A percentile compares a stretch with the other conserved stretches of the same genome.
phyloP scores from a whole-genome alignment of 2,329 filamentous ascomycete species.

The Claviceps cyperi region DNA sequence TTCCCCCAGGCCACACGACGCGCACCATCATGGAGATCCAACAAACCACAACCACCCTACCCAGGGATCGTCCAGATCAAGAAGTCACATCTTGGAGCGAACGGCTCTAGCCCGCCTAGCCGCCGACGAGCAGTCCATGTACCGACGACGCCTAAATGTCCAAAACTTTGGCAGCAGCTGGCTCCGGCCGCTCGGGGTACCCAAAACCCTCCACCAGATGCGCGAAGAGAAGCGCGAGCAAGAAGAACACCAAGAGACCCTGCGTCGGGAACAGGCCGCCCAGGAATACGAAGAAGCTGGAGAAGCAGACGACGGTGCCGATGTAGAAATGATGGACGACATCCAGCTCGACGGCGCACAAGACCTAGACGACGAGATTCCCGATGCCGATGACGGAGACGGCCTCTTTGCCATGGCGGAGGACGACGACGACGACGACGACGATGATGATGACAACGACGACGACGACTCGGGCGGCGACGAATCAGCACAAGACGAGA shows the following conservation, averaged over 20 bases:
- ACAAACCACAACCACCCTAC: conserved; percentile 17
- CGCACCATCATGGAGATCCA: conserved; percentile 16
- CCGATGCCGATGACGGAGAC: conserved; percentile 38
- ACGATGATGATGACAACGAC: conserved; percentile 13
- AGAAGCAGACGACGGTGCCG: conserved; percentile 26
- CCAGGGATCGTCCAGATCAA: conserved; percentile 20
- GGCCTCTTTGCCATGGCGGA: conserved; percentile 36
- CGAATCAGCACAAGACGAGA: conserved; percentile 1
- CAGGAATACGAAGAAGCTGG: conserved; percentile 62
- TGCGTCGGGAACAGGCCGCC: conserved; percentile 55
- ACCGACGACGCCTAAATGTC: conserved; percentile 66
- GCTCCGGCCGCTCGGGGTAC: conserved; percentile 77
- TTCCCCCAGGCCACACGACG: conserved; percentile 20
- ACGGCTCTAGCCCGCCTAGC: conserved; percentile 54
- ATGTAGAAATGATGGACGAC: conserved; percentile 36
- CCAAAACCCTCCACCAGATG: conserved; percentile 81
- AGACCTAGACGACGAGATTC: conserved; percentile 62
- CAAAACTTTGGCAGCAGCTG: conserved; percentile 77
- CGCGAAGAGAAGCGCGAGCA: conserved; percentile 81
- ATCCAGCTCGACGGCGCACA: conserved; percentile 39
- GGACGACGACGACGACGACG: conserved; percentile 26
- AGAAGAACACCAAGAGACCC: conserved; percentile 66
- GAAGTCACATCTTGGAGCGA: conserved; percentile 35
- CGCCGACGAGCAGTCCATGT: conserved; percentile 63
- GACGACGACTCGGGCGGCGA: conserved; percentile 22